Base-by-base conservation (phyloP, 495 filamentous ascomycete genomes). In the Aspergillus egyptiacus region DNA sequence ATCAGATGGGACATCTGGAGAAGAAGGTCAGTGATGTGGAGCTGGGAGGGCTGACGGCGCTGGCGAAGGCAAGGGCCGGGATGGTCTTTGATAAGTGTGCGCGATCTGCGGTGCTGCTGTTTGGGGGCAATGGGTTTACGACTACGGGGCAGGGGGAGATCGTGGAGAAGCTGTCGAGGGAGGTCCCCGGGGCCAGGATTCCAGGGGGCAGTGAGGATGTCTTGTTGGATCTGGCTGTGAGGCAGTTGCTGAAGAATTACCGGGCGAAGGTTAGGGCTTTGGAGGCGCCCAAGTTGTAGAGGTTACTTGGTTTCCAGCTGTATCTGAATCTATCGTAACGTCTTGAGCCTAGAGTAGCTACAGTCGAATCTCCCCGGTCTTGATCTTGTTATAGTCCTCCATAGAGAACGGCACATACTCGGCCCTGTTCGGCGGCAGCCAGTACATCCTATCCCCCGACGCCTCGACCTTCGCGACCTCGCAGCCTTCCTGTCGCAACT, bases 201-300 rank as follows among this genome's bases (percentile, higher is more conserved):
- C 30, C 30, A 24, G 43, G 43, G 7, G 43, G 43, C 1, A 46
- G 43, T 35, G 43, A 46, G 30, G 43, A 46, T 17, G 36, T 46
- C 18, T 13, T 46, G 10, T 23, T 15, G 3, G 43, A 46, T 20
- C 9, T 46, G 11, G 25, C 43, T 10, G 11, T 46, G 3, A 3
- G 25, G 2, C 43, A 46, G n/a, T n/a, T n/a, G n/a, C n/a, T n/a
- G 18, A 31, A 46, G 19, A 22, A 6, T 9, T 19, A 1, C 9
- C 27, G 38, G 38, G 38, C 38, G 3, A 41, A 41, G 38, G 27
- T 10, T 10, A 24, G 38, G n/a, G n/a, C n/a, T n/a, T n/a, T n/a
- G n/a, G n/a, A n/a, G 22, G 18, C 38, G 19, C 3, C 38, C 3
- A 41, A 27, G 1, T 27, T 41, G 38, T 41, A 41, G 24, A 8